Conservation (phyloP, 2,329 filamentous ascomycete species). For the Nigrospora oryzae region DNA sequence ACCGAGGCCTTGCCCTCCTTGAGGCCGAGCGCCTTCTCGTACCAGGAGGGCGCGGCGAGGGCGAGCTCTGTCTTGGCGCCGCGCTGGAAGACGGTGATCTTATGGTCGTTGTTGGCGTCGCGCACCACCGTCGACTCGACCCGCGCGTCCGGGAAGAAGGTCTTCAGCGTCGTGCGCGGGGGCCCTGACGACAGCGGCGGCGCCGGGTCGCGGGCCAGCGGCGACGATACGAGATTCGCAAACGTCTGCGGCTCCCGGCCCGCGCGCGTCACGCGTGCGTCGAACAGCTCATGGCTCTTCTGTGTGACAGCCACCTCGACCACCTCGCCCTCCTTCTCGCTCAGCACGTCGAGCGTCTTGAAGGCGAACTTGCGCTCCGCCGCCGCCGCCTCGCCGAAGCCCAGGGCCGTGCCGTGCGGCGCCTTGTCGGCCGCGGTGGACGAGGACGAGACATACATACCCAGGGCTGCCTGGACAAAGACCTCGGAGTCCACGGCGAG, state of each 20-base stretch:
- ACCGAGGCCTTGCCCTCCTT: constrained; percentile 78
- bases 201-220: constrained; percentile 4
- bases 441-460: constrained; percentile 48
- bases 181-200: background rate
- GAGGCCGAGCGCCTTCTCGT: constrained; percentile 76
- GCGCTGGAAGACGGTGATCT: constrained; percentile 70
- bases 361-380: constrained; percentile 41
- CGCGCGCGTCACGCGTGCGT: constrained; percentile 34
- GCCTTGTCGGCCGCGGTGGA: constrained; percentile 14
- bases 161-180: constrained; percentile 40
- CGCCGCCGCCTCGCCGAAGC: constrained; percentile 39
- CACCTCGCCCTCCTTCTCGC: constrained; percentile 55
- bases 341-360: constrained; percentile 51
- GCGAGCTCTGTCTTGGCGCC: constrained; percentile 51
- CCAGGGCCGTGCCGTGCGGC: constrained; percentile 40
- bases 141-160: constrained; percentile 75
- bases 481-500: constrained; percentile 59
- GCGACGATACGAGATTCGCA: constrained; percentile 34
- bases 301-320: constrained; percentile 43
- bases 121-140: constrained; percentile 71
- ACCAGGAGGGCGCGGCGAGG: constrained; percentile 64
- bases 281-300: constrained; percentile 36
- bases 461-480: constrained; percentile 80
- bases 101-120: constrained; percentile 39
- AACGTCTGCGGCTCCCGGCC: constrained; percentile 31